Evolutionary conservation across 2,329 filamentous ascomycete genomes (phyloP).

Genomic region (Aspergillus awamori): DNA sequence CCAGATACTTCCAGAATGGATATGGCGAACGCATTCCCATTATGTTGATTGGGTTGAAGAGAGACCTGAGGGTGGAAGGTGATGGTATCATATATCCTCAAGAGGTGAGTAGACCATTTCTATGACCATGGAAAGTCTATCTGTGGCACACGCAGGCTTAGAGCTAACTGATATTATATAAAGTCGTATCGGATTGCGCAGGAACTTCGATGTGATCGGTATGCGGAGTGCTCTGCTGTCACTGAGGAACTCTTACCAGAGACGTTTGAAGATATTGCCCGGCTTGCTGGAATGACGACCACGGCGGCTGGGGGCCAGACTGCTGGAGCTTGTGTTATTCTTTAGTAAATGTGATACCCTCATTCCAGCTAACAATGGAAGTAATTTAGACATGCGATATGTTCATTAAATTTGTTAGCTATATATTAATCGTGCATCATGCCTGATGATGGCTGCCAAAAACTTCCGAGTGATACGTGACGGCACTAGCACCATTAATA

Average conservation of each 20-base stretch:
- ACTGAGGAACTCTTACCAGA: slow-evolving; percentile 63
- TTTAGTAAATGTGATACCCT: slow-evolving; percentile 36
- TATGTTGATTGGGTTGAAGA: slow-evolving; percentile 61
- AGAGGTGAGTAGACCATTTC: slow-evolving; percentile 32
- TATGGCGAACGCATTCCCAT: slow-evolving; percentile 54
- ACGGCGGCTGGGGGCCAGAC: slow-evolving; percentile 57
- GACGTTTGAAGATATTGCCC: slow-evolving; percentile 63
- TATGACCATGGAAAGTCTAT: not conserved
- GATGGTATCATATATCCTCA: slow-evolving; percentile 48
- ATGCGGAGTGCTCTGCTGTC: slow-evolving; percentile 64
- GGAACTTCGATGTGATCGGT: slow-evolving; percentile 62
- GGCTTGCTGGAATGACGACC: slow-evolving; percentile 60
- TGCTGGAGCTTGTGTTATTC: slow-evolving; percentile 45
- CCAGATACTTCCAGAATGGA: slow-evolving; percentile 54
- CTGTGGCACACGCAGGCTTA: not conserved
- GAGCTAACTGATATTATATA: slow-evolving; percentile 20
- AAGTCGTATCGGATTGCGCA: slow-evolving; percentile 61
- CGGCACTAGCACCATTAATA: not conserved
- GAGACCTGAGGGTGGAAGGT: slow-evolving; percentile 56
- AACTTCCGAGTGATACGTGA: too few relatives aligned
- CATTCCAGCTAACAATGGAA: not conserved
- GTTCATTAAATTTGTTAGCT: too few relatives aligned
- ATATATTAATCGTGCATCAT: too few relatives aligned
- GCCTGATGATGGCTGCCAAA: too few relatives aligned
- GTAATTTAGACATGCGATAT: too few relatives aligned